Conservation (phyloP, 2,329 filamentous ascomycete species). For the Trichoderma citrinoviride region DNA sequence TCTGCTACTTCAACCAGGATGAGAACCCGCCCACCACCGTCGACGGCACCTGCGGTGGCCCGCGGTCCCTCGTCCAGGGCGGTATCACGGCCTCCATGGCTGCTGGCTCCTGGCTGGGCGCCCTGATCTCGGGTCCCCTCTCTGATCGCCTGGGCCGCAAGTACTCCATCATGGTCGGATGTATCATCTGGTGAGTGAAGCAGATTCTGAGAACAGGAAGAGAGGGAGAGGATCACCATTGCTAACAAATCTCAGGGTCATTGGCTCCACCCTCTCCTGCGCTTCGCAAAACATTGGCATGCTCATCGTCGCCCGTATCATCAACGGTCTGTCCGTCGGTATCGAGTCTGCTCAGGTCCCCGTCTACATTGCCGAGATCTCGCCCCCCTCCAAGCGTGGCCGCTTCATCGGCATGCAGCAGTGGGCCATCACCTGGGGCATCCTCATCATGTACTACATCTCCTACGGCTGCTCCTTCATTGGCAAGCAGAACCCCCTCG, state of each 20-base stretch:
- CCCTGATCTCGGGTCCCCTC: slow-evolving; percentile 46
- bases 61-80: slow-evolving; percentile 45
- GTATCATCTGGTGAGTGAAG: slow-evolving; percentile 47
- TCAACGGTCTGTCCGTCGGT: slow-evolving; percentile 66
- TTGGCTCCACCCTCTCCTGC: slow-evolving; percentile 47
- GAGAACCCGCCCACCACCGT: slow-evolving; percentile 34
- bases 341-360: slow-evolving; percentile 66
- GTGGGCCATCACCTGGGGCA: slow-evolving; percentile 67
- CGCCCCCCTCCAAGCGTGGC: slow-evolving; percentile 53
- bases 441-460: slow-evolving; percentile 69
- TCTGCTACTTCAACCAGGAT: slow-evolving; percentile 41
- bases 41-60: slow-evolving; percentile 35
- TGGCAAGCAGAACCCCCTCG: slow-evolving; percentile 31
- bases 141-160: slow-evolving; percentile 51
- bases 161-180: slow-evolving; percentile 50
- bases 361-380: slow-evolving; percentile 69
- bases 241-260: slow-evolving; percentile 36
- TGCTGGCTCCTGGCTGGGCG: slow-evolving; percentile 51
- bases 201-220: background rate
- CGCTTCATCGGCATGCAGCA: slow-evolving; percentile 70
- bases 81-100: slow-evolving; percentile 53
- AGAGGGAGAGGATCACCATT: background rate
- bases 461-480: slow-evolving; percentile 64
- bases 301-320: slow-evolving; percentile 54
- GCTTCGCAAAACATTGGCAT: slow-evolving; percentile 49